phyloP scores from a whole-genome alignment of 768 basidiomycete species.

The Epithele typhae region DNA sequence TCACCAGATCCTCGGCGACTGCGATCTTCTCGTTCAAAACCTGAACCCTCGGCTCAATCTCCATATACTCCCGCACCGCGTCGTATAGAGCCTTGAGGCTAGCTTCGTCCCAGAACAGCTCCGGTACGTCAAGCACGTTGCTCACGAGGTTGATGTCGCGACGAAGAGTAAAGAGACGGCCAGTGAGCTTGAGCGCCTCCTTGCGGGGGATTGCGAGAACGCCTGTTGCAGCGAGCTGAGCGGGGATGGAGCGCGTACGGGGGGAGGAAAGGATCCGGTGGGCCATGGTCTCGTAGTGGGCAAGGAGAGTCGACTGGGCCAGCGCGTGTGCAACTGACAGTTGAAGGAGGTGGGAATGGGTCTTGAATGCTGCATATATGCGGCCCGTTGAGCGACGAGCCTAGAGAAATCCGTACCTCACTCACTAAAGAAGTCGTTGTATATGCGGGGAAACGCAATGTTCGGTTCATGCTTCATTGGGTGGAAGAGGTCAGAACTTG shows the following conservation, averaged over 20 bases:
- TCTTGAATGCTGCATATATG: constrained; percentile 83
- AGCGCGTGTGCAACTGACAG: constrained; percentile 93
- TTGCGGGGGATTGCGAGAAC: constrained; percentile 68
- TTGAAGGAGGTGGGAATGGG: constrained; percentile 84
- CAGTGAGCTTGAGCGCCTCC: constrained; percentile 82
- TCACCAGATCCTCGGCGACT: constrained; percentile 83
- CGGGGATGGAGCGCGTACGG: constrained; percentile 75
- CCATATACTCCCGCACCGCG: constrained; percentile 92
- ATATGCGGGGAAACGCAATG: constrained; percentile 85
- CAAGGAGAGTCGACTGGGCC: constrained; percentile 90
- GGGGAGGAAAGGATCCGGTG: constrained; percentile 76
- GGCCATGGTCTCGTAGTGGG: constrained; percentile 78
- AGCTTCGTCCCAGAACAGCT: constrained; percentile 93
- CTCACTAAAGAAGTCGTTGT: constrained; percentile 95
- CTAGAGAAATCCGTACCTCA: no score
- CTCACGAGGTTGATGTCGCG: constrained; percentile 89
- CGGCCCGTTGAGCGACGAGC: no score
- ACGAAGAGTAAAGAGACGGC: constrained; percentile 72
- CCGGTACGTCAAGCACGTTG: constrained; percentile 90
- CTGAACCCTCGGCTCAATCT: constrained; percentile 78
- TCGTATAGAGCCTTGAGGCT: constrained; percentile 87
- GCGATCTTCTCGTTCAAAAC: constrained; percentile 85
- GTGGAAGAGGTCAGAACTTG: not conserved
- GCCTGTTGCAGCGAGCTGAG: constrained; percentile 76
- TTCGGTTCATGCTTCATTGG: constrained; percentile 69